Evolutionary conservation across 176 grass and related monocot genomes (phyloP).

Genomic region (Secale cereale): DNA sequence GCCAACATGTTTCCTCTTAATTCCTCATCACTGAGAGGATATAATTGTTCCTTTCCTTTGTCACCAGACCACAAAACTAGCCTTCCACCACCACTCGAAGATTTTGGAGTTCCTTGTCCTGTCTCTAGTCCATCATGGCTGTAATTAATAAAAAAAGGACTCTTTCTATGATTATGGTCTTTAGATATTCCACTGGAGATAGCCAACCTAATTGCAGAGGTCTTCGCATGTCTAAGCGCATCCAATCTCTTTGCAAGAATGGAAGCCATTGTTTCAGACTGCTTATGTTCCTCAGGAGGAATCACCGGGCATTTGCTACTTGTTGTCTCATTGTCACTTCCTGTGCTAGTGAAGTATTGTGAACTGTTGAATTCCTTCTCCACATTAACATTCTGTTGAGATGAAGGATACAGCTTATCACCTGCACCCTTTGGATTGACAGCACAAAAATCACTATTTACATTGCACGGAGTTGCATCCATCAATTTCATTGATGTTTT

Average conservation of each 20-base stretch:
- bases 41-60: conserved; percentile 33
- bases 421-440: conserved; percentile 23
- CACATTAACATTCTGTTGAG: conserved; percentile 11
- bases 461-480: conserved; percentile 47
- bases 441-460: conserved; percentile 35
- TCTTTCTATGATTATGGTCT: conserved; percentile 12
- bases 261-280: conserved; percentile 63
- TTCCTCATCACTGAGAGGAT: conserved; percentile 22
- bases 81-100: conserved; percentile 35
- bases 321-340: conserved; percentile 40
- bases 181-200: conserved; percentile 28
- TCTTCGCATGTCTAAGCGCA: conserved; percentile 56
- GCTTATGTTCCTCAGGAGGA: conserved; percentile 49
- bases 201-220: conserved; percentile 34
- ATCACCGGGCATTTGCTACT: conserved; percentile 52
- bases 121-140: conserved; percentile 26
- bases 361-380: conserved; percentile 32
- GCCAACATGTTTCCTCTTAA: conserved; percentile 22
- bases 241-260: conserved; percentile 82
- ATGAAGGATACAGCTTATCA: conserved; percentile 24
- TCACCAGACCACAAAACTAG: conserved; percentile 37
- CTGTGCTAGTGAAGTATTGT: conserved; percentile 28
- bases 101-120: conserved; percentile 20
- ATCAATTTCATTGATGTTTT: conserved; percentile 38
- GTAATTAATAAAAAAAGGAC: conserved; percentile 28